Evolutionary conservation across 2,329 filamentous ascomycete genomes (phyloP).

Genomic region (Pseudogymnoascus sp.): DNA sequence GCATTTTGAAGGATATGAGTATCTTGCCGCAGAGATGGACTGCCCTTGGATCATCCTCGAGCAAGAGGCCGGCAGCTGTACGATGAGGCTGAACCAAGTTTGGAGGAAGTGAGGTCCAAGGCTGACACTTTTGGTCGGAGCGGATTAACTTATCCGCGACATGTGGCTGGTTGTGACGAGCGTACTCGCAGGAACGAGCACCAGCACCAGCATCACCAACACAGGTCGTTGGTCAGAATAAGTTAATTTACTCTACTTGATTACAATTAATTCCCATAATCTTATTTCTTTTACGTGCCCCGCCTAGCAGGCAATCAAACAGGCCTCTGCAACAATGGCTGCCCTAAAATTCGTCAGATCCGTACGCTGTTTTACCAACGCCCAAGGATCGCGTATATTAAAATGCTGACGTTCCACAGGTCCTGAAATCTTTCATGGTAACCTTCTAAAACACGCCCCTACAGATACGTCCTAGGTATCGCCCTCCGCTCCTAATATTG

Average conservation of each 20-base stretch:
- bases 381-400: conserved; percentile 12
- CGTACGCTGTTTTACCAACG: conserved; percentile 35
- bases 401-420: conserved; percentile 39
- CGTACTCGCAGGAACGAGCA: too few species aligned
- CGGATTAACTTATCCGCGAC: not conserved
- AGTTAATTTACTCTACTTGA: not conserved
- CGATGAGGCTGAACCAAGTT: not conserved
- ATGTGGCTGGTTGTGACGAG: not conserved
- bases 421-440: conserved; percentile 74
- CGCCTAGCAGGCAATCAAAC: not conserved
- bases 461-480: not conserved
- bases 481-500: not conserved
- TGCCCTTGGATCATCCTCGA: conserved; percentile 9
- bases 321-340: conserved; percentile 33
- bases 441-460: conserved; percentile 11
- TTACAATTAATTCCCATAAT: not conserved
- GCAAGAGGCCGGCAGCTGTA: not conserved
- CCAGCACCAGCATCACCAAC: not conserved
- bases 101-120: not conserved
- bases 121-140: conserved; percentile 2
- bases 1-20: conserved; percentile 23
- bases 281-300: not conserved
- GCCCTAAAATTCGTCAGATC: conserved; percentile 56
- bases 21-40: not conserved
- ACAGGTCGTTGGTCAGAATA: not conserved